phyloP scores from a whole-genome alignment of 306 rosid genomes.

The Corylus heterophylla region DNA sequence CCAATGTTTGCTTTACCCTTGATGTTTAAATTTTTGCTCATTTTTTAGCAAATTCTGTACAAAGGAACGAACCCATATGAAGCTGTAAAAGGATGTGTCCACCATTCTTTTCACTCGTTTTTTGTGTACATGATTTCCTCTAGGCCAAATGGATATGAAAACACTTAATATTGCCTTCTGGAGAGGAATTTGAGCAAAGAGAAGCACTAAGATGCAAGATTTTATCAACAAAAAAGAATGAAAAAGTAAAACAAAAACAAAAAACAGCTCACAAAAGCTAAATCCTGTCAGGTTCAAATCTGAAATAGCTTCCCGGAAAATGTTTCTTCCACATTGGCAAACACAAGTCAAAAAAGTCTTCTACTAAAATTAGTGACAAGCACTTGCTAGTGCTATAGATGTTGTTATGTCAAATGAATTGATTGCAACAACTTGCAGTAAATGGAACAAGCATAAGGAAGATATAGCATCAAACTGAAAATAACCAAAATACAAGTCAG shows the following conservation, averaged over 20 bases:
- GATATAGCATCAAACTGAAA: background rate
- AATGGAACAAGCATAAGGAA: background rate
- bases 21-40: conserved; percentile 24
- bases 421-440: background rate
- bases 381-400: too few species aligned
- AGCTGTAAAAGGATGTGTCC: background rate
- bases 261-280: background rate
- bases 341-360: too few species aligned
- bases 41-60: conserved; percentile 23
- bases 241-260: background rate
- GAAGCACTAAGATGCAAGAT: background rate
- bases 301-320: background rate
- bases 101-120: background rate
- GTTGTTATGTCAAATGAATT: too few species aligned
- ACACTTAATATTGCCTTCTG: background rate
- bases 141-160: background rate
- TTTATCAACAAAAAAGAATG: background rate
- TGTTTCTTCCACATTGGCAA: too few species aligned
- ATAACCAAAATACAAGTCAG: background rate
- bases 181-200: background rate
- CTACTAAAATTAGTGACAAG: too few species aligned
- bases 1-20: conserved; percentile 31
- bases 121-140: background rate
- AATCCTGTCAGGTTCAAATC: background rate
- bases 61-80: background rate